Evolutionary conservation across 257 asterid species (phyloP), one percentile per base, ranked within the genome.

Genomic region (Misopates orontium): DNA sequence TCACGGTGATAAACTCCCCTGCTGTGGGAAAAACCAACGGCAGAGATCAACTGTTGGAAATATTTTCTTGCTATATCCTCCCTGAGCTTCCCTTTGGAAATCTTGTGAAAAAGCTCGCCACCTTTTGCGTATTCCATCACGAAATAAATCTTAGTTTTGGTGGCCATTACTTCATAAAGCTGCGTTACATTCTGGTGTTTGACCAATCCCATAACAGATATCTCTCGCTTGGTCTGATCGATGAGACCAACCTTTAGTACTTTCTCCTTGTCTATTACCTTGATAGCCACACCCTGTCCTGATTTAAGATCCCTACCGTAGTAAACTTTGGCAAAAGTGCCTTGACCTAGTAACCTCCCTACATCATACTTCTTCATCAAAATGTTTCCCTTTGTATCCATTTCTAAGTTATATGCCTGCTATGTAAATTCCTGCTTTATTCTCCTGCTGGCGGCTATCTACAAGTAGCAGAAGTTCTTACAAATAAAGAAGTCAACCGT

Each of bases 321-420:
- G 78, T 87, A 90, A 56, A 90, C 97, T 66, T 87, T 90, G 45
- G 95, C 97, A 47, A 90, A 90, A 25, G 79, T 80, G 25, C 97
- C 97, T 80, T 87, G 91, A 23, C 95, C 97, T 65, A 90, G 73
- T 73, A 87, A 70, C 74, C 88, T 90, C 75, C 97, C 97, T 7
- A 85, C 70, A 19, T 87, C 95, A 41, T 85, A 90, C 68, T 80
- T 90, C 71, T 85, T 67, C 96, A 82, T 87, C 76, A 90, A 73
- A 53, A 84, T 54, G 57, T 80, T 87, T 39, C 82, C 78, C 68
- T 82, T 82, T 1, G 55, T 81, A 67, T 75, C 90, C 95, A 85
- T 84, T 56, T 53, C 56, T 20, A 52, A 41, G 52, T 48, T 8
- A 59, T n/a, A 10, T 24, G 48, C 64, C 64, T n/a, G 14, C 45